Base-by-base conservation (phyloP, 805 yeast species). In the Candida boidinii region DNA sequence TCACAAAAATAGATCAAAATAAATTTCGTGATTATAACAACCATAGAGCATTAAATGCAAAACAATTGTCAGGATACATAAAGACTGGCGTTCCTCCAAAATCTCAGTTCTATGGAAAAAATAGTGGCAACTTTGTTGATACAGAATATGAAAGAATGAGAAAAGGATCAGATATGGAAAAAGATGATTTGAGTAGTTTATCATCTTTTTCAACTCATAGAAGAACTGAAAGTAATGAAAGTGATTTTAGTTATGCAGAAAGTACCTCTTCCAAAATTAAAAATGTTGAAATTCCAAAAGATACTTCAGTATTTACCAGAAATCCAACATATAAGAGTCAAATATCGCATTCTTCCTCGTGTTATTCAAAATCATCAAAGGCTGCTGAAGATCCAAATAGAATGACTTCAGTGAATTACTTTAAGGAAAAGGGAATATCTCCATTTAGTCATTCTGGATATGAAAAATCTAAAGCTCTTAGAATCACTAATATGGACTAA, bases 381-480 rank as follows among this genome's bases (percentile, higher is more conserved):
- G 15, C 10, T 7, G n/a, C 19, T 9, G 41, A 41, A 22, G 42
- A 45, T 29, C 21, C 34, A 12, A 39, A 38, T 15, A 34, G 51
- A 19, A 30, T 44, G 7, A 7, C 43, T 11, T 49, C 54, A 4
- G 19, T 35, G 9, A 45, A 49, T 13, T 50, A 49, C 30, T 38
- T 52, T 9, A 23, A 36, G 28, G 29, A 35, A 4, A 48, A 35
- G 3, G 52, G 54, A 9, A 47, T 53, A 17, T 46, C 45, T 11
- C 58, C 60, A 7, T 48, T 41, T 23, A 48, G 54, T 51, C 29
- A 55, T 8, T 30, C 37, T 15, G 61, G 59, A 8, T 54, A 53
- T 38, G 49, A 49, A 29, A 43, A 45, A 17, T 31, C 42, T 13
- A 35, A 31, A 12, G n/a, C n/a, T n/a, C n/a, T n/a, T n/a, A n/a